phyloP scores from a whole-genome alignment of 345 rosid species.

The Combretum micranthum region DNA sequence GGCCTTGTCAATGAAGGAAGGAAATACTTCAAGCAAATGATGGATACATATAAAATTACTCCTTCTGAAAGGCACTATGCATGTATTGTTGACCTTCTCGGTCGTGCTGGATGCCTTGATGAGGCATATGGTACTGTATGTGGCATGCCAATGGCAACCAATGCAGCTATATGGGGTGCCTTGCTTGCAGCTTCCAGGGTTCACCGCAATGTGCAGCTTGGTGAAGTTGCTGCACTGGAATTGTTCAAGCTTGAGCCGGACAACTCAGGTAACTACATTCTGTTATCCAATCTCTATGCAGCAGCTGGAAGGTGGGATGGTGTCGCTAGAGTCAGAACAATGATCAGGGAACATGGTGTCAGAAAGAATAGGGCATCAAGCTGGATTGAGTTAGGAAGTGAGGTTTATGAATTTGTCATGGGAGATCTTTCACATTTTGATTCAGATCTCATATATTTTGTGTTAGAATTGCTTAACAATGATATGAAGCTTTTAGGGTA shows the following conservation, averaged over 20 bases:
- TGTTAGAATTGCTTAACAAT: too few species aligned
- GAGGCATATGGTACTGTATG: constrained; percentile 57
- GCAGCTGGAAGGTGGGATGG: constrained; percentile 54
- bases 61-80: constrained; percentile 77
- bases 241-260: constrained; percentile 38
- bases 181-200: constrained; percentile 64
- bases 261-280: constrained; percentile 49
- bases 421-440: constrained; percentile 26
- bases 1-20: constrained; percentile 63
- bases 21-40: constrained; percentile 52
- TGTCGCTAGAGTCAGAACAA: constrained; percentile 45
- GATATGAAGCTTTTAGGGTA: too few species aligned
- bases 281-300: constrained; percentile 61
- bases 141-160: constrained; percentile 66
- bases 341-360: constrained; percentile 24
- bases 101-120: constrained; percentile 57
- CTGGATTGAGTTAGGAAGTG: constrained; percentile 25
- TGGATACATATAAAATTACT: constrained; percentile 42
- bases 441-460: constrained; percentile 16
- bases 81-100: constrained; percentile 75
- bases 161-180: constrained; percentile 75
- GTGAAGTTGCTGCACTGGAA: constrained; percentile 36
- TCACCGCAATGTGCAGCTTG: constrained; percentile 41
- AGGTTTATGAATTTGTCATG: constrained; percentile 25
- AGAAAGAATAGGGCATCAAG: constrained; percentile 27